Percentiles rank a stretch among this genome's conserved stretches.
phyloP scores from a whole-genome alignment of 73 alveolate genomes.

The Paramecium biaurelia region DNA sequence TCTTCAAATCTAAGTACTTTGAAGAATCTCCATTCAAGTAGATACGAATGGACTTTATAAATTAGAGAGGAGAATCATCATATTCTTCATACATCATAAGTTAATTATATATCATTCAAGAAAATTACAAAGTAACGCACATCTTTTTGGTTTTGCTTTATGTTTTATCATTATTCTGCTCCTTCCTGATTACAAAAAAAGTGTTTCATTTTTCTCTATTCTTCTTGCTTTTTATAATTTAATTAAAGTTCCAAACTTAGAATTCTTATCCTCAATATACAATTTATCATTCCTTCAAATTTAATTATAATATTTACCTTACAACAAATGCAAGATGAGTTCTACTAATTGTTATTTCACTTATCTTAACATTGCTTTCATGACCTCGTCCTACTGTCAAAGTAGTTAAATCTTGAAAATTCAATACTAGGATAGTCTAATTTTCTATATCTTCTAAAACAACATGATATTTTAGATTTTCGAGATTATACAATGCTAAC shows the following conservation, averaged over 20 bases:
- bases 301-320: background rate
- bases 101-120: background rate
- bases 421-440: background rate
- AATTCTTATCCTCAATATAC: slow-evolving; percentile 61
- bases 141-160: background rate
- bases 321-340: slow-evolving; percentile 30
- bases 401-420: background rate
- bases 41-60: background rate
- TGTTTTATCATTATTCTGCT: slow-evolving; percentile 35
- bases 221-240: background rate
- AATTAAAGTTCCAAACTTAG: slow-evolving; percentile 72
- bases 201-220: background rate
- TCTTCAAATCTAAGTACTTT: background rate
- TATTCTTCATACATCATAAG: slow-evolving; percentile 8
- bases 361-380: slow-evolving; percentile 60
- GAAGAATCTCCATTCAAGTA: slow-evolving; percentile 31
- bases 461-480: background rate
- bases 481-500: background rate
- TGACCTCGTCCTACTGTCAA: slow-evolving; percentile 61
- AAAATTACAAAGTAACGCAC: background rate
- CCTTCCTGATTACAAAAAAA: background rate
- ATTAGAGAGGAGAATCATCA: slow-evolving; percentile 17
- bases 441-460: background rate
- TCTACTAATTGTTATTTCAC: slow-evolving; percentile 62
- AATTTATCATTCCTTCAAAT: slow-evolving; percentile 29